Base-by-base conservation (phyloP, 2,329 filamentous ascomycete species). In the Parastagonospora nodorum region DNA sequence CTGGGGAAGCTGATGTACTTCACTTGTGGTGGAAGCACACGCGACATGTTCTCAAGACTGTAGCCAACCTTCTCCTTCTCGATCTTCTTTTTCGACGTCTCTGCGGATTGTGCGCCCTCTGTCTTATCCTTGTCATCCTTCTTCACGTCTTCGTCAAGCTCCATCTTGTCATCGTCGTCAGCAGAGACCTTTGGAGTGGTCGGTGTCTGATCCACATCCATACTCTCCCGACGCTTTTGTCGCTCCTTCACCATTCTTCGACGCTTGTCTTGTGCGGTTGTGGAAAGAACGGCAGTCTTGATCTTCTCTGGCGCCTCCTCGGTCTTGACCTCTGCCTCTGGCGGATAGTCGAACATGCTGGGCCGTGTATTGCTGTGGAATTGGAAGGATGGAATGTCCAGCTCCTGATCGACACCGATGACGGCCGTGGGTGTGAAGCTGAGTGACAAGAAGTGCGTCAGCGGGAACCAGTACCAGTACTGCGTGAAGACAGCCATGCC, bases 391-490 rank as follows among this genome's bases (percentile, higher is more conserved):
- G 95, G 92, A 47, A 96, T 91, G 66, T 97, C 91, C 11, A 99
- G 83, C 68, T 97, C 90, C 68, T 95, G 88, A 71, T 99, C 92
- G 24, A 99, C 85, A 53, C 90, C 93, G 64, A 97, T 97, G 68
- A 99, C 89, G 1, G 94, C 89, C 1, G 95, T 99, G 1, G 94
- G 94, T n/a, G 90, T 92, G 77, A 99, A 97, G 67, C 91, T 92
- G 55, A 99, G 82, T 0, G 93, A 95, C 50, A 99, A 75, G 85
- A 99, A 99, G 77, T 99, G 94, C 28, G 94, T 96, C 67, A 97
- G 88, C 53, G 94, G 94, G 84, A 99, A 99, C 94, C 94, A 99
- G 80, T 99, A 99, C 94, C 94, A 99, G 80, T 99, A 99, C 74
- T 99, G 94, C 8, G 92, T 96, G 77, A 99, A 99, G 46, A 99